A percentile compares a stretch with the other conserved stretches of the same genome.
Evolutionary conservation across 805 yeast species (phyloP).

Genomic region (Starmerella sirachaensis): DNA sequence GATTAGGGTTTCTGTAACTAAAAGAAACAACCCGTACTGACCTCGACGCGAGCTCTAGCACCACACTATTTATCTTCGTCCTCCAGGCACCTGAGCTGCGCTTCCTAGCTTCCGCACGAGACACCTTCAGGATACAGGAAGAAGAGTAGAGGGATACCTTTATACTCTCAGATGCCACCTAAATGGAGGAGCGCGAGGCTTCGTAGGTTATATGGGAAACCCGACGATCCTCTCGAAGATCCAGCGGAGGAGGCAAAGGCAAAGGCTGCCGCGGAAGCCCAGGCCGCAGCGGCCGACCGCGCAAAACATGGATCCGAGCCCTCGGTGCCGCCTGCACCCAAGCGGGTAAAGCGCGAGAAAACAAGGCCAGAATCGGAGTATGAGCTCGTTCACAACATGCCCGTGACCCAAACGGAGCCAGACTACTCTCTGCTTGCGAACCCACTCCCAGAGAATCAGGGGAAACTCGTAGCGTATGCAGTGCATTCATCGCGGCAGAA

Average conservation of each 20-base stretch:
- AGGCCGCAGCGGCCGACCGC: neutral
- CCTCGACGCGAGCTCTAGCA: too few species aligned
- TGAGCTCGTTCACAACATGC: slow-evolving; percentile 28
- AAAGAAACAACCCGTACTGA: too few species aligned
- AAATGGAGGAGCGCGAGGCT: slow-evolving; percentile 18
- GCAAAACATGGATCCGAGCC: slow-evolving; percentile 7
- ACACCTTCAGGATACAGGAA: too few species aligned
- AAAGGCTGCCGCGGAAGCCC: slow-evolving; percentile 1
- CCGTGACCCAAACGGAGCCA: slow-evolving; percentile 54
- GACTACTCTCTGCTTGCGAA: slow-evolving; percentile 49
- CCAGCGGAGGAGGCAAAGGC: slow-evolving; percentile 1
- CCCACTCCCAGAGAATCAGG: slow-evolving; percentile 59
- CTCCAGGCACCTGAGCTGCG: too few species aligned
- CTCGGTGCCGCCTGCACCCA: slow-evolving; percentile 19
- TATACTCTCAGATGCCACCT: too few species aligned
- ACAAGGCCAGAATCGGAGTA: slow-evolving; percentile 24
- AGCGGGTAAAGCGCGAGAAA: slow-evolving; percentile 21
- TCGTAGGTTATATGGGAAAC: slow-evolving; percentile 18
- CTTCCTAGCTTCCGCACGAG: too few species aligned
- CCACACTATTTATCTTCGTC: too few species aligned
- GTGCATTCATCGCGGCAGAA: slow-evolving; percentile 59
- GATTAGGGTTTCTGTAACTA: too few species aligned
- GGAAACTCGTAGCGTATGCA: slow-evolving; percentile 39
- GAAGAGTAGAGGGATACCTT: too few species aligned
- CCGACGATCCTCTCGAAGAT: slow-evolving; percentile 15